These are phyloP conservation scores for Solanum chacoense DNA, from an alignment of 305 asterid genomes.

Conservation along the genomic window DNA sequence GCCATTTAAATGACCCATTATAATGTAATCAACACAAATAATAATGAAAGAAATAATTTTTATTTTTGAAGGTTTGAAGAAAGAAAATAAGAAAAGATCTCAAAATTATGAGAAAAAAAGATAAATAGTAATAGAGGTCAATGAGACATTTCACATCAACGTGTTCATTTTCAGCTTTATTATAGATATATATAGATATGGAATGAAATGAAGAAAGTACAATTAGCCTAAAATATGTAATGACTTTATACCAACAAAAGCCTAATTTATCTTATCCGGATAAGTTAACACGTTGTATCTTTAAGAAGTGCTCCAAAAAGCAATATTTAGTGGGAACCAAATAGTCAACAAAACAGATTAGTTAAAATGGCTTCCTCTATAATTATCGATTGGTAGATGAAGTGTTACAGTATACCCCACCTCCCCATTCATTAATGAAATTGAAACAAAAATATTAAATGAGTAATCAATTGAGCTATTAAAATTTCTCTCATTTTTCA, in stretches of 20 bases:
- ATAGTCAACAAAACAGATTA: not conserved
- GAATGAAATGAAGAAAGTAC: not conserved
- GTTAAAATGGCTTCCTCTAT: not conserved
- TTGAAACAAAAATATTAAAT: too few species aligned
- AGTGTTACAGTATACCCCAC: not conserved
- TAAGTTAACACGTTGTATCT: not conserved
- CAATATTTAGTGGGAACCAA: not conserved
- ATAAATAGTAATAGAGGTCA: too few species aligned
- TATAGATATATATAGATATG: not conserved
- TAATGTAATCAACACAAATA: too few species aligned
- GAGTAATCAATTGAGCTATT: not conserved
- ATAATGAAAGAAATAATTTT: too few species aligned
- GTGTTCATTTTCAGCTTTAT: too few species aligned
- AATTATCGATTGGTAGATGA: not conserved
- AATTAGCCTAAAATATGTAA: not conserved
- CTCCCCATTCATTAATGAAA: not conserved
- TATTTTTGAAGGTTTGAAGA: too few species aligned
- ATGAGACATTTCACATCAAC: too few species aligned
- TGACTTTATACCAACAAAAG: not conserved
- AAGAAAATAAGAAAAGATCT: too few species aligned
- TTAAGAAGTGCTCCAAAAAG: not conserved
- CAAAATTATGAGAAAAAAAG: too few species aligned
- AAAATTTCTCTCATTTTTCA: not conserved
- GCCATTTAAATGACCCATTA: too few species aligned
- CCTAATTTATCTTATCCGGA: not conserved